A percentile compares a stretch with the other conserved stretches of the same genome.
These are phyloP conservation scores for Aquanectria penicillioides DNA, from an alignment of 2,329 filamentous ascomycete species.

Conservation along the genomic window DNA sequence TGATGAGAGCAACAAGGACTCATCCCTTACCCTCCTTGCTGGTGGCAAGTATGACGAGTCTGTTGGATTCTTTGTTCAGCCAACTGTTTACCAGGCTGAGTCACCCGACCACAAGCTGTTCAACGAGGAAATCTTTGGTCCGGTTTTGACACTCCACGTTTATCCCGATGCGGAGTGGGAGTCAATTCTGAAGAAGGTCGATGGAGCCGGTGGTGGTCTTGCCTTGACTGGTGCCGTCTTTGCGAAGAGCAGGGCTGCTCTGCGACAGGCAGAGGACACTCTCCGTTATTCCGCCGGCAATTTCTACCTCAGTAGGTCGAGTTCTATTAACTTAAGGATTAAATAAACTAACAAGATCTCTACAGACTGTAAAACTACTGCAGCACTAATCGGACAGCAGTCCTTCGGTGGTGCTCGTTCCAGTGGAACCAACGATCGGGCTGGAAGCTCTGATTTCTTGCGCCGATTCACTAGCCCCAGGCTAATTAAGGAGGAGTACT, in stretches of 20 bases:
- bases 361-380: conserved; percentile 64
- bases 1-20: conserved; percentile 80
- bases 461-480: conserved; percentile 61
- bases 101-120: conserved; percentile 80
- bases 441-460: conserved; percentile 61
- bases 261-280: conserved; percentile 60
- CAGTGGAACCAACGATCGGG: conserved; percentile 67
- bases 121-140: conserved; percentile 83
- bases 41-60: conserved; percentile 82
- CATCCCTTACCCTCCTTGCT: conserved; percentile 74
- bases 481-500: conserved; percentile 63
- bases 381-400: conserved; percentile 65
- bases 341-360: no score
- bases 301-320: conserved; percentile 64
- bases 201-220: conserved; percentile 55
- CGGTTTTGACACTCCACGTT: conserved; percentile 77
- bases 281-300: conserved; percentile 66
- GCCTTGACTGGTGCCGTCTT: conserved; percentile 61
- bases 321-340: neutral
- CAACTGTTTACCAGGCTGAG: conserved; percentile 80
- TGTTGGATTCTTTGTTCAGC: conserved; percentile 84
- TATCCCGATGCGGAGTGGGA: conserved; percentile 73
- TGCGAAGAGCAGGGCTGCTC: conserved; percentile 57
- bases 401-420: conserved; percentile 63
- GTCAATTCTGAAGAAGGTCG: conserved; percentile 48